phyloP scores from a whole-genome alignment of 192 early-diverging fungal species.

The Backusella parvicylindrica region DNA sequence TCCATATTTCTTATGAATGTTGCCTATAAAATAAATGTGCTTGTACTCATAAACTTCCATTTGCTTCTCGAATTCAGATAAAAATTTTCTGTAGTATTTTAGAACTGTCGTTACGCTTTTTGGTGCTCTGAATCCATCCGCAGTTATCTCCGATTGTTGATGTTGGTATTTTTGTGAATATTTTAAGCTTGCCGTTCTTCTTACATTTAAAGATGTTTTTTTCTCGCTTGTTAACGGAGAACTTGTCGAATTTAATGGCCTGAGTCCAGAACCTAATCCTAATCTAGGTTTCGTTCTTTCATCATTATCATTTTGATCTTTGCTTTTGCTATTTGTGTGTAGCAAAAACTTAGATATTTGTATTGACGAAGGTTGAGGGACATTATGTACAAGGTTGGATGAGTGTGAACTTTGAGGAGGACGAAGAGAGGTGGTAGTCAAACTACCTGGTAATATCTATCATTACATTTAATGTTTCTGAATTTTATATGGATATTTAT shows the following conservation, averaged over 20 bases:
- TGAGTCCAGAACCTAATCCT: neutral
- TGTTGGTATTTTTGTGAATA: neutral
- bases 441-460: conserved; percentile 29
- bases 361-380: neutral
- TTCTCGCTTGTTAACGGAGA: neutral
- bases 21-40: conserved; percentile 85
- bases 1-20: conserved; percentile 49
- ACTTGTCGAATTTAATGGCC: neutral
- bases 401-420: conserved; percentile 14
- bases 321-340: neutral
- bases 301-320: conserved; percentile 1
- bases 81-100: conserved; percentile 58
- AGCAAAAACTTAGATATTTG: neutral
- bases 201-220: neutral
- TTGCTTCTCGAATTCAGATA: conserved; percentile 82
- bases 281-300: neutral
- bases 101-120: conserved; percentile 50
- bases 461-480: neutral
- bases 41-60: conserved; percentile 75
- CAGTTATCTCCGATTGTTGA: neutral
- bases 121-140: conserved; percentile 25
- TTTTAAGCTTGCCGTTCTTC: neutral
- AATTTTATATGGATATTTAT: neutral
- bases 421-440: conserved; percentile 22
- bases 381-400: neutral